phyloP scores from a whole-genome alignment of 139 green algal species.

The Micractinium sp. region DNA sequence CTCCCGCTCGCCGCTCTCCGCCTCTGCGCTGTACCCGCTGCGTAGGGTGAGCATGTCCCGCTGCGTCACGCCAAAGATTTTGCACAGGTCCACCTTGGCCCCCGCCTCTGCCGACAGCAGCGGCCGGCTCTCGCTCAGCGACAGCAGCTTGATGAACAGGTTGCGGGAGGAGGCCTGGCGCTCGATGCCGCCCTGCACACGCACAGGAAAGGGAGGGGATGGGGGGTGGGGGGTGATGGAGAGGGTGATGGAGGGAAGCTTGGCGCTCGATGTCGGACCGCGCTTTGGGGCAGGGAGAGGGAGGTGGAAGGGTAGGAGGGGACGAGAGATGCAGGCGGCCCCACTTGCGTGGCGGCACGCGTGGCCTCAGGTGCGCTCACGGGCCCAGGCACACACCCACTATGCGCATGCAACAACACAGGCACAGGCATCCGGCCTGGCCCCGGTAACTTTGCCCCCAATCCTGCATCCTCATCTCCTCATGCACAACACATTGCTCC shows the following conservation, averaged over 20 bases:
- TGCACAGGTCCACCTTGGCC: slow-evolving; percentile 61
- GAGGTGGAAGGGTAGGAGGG: too few species aligned
- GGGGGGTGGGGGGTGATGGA: not conserved
- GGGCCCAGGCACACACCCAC: too few species aligned
- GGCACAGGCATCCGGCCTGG: too few species aligned
- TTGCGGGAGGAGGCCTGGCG: slow-evolving; percentile 82
- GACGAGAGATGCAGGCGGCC: not conserved
- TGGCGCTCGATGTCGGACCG: not conserved
- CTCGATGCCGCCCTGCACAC: slow-evolving; percentile 59
- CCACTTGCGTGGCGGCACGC: not conserved
- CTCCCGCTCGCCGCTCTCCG: not conserved
- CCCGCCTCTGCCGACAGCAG: slow-evolving; percentile 67
- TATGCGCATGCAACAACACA: too few species aligned
- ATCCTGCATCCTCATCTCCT: not conserved
- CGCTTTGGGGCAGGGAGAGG: too few species aligned
- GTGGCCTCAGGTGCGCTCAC: not conserved
- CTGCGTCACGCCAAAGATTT: slow-evolving; percentile 88
- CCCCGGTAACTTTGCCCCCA: not conserved
- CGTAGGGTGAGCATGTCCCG: slow-evolving; percentile 20
- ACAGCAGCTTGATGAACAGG: slow-evolving; percentile 96
- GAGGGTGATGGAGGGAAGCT: not conserved
- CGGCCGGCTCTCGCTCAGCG: slow-evolving; percentile 81
- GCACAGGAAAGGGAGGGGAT: not conserved
- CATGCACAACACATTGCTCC: too few species aligned
- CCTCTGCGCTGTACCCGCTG: slow-evolving; percentile 22